Evolutionary conservation across 2,329 filamentous ascomycete genomes (phyloP), one percentile per base, ranked within the genome.

Genomic region (Hirsutella thompsonii): DNA sequence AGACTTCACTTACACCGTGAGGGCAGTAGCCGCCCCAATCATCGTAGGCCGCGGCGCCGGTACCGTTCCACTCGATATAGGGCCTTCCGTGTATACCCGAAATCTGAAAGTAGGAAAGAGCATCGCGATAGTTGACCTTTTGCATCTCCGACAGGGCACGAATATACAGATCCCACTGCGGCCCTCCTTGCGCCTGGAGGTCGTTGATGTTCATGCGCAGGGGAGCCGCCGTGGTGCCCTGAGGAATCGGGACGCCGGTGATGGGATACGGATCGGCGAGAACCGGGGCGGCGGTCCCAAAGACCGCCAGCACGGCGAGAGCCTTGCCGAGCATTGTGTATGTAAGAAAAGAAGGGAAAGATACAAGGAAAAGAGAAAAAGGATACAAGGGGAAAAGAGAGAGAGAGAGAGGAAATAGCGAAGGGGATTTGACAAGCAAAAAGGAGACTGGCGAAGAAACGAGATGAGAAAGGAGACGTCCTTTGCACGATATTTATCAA

Each of bases 71-170:
- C 30, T 67, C 54, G 10, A 59, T 53, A 26, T 55, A 64, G 2
- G 68, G 68, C 46, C 57, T 50, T 19, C 62, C 63, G 44, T 66
- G 63, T 23, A 67, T 23, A 68, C 71, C 70, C 37, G 58, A 53
- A 43, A 76, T 53, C 40, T 69, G 63, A 48, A 72, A 75, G 52
- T 67, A 74, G 1, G 71, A 75, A 41, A 61, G 47, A 36, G 60
- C 56, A 28, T 73, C 61, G 5, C 54, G 51, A 41, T 66, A 55
- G 42, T 63, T 49, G 20, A 53, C 53, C 3, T 56, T 55, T 42
- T 72, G 64, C 46, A 74, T 57, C n/a, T 59, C 55, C 26, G 55
- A 52, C n/a, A 74, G 50, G 11, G 67, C 66, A 33, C 62, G 63
- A 20, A 75, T 59, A 47, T 70, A 72, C 5, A 75, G 58, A 38